Evolutionary conservation across 768 basidiomycete genomes (phyloP).

Genomic region (Xerocomus spinulosus): DNA sequence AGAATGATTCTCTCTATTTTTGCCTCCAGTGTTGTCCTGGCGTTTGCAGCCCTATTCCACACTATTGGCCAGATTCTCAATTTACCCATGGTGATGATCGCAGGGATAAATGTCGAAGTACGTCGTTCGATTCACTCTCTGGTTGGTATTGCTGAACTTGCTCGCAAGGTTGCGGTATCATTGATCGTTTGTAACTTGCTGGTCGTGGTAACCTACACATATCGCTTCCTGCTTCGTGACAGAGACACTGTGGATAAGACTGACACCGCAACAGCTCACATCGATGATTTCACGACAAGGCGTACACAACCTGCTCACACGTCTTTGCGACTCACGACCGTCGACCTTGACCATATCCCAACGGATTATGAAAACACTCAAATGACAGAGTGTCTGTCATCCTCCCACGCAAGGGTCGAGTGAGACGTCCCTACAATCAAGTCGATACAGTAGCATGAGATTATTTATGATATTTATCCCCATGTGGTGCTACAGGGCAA

Average conservation of each 20-base stretch:
- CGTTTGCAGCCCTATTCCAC: constrained; percentile 15
- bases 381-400: not conserved
- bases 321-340: constrained; percentile 4
- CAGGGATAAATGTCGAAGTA: constrained; percentile 19
- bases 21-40: constrained; percentile 16
- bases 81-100: not conserved
- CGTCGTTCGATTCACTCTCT: not conserved
- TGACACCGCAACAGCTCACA: not conserved
- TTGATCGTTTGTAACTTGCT: constrained; percentile 21
- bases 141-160: not conserved
- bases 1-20: constrained; percentile 24
- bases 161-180: constrained; percentile 13
- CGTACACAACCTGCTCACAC: not conserved
- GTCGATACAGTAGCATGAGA: not conserved
- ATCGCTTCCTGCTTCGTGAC: constrained; percentile 8
- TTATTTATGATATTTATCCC: not conserved
- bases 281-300: constrained; percentile 18
- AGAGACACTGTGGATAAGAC: not conserved
- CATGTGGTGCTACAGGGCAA: no score
- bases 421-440: not conserved
- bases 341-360: constrained; percentile 3
- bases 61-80: constrained; percentile 9
- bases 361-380: not conserved
- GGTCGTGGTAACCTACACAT: constrained; percentile 19
- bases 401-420: not conserved